Evolutionary conservation across 2,329 filamentous ascomycete genomes (phyloP).

Genomic region (Penicillium sp.): DNA sequence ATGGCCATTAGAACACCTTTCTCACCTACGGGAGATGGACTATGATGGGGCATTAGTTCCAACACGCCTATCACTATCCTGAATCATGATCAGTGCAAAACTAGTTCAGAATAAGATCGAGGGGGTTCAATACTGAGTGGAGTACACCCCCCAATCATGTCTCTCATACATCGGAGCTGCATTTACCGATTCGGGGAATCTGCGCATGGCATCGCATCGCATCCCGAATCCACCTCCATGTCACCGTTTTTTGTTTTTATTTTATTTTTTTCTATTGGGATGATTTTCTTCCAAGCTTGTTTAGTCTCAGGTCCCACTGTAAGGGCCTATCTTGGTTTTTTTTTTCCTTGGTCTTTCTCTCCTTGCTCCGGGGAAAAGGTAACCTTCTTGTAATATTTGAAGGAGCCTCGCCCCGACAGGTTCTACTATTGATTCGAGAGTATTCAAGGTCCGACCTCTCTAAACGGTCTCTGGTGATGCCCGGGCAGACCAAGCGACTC

Average conservation of each 20-base stretch:
- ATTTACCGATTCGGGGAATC: slow-evolving; percentile 12
- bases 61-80: neutral
- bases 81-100: too few species aligned
- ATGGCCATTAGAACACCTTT: too few species aligned
- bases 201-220: neutral
- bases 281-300: too few species aligned
- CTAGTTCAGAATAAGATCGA: neutral
- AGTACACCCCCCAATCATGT: slow-evolving; percentile 1
- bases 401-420: too few species aligned
- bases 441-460: neutral
- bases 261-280: neutral
- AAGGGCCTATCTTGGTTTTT: neutral
- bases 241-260: neutral
- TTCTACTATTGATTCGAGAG: neutral
- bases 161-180: slow-evolving; percentile 2
- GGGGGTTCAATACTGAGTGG: neutral
- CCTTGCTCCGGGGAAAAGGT: neutral
- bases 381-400: too few species aligned
- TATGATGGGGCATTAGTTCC: neutral
- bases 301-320: neutral
- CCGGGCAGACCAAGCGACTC: slow-evolving; percentile 7
- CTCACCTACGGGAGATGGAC: neutral
- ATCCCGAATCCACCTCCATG: neutral
- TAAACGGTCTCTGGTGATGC: neutral
- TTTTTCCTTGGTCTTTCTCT: neutral